phyloP scores from a whole-genome alignment of 2,329 filamentous ascomycete genomes.

The Colletotrichum euphorbiae region DNA sequence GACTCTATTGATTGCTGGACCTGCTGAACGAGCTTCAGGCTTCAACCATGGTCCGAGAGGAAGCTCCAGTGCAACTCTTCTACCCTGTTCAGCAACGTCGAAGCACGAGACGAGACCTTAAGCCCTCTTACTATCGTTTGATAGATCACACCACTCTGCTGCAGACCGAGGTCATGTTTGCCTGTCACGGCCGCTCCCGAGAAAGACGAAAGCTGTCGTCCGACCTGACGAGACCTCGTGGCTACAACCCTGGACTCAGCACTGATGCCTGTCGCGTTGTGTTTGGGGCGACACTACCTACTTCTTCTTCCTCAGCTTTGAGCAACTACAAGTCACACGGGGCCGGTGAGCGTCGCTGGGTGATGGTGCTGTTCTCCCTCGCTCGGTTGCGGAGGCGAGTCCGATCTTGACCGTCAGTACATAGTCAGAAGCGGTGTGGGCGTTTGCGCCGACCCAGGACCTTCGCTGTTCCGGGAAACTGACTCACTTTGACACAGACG shows the following conservation, averaged over 20 bases:
- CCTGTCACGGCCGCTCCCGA: not conserved
- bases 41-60: no score
- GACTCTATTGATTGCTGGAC: no score
- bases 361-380: not conserved
- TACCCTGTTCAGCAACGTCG: no score
- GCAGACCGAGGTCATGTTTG: not conserved
- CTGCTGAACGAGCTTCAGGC: no score
- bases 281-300: not conserved
- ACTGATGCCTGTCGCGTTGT: not conserved
- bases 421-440: conserved; percentile 6
- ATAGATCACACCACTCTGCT: not conserved
- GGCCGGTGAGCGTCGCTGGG: not conserved
- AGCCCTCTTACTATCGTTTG: not conserved
- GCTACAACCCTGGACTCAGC: not conserved
- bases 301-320: not conserved
- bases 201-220: not conserved
- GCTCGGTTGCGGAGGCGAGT: not conserved
- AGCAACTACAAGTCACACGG: conserved; percentile 11
- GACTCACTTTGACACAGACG: not conserved
- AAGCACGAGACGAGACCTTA: no score
- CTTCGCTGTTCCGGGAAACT: no score
- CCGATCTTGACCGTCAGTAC: not conserved
- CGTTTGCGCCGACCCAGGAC: not conserved
- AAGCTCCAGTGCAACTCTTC: no score
- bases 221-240: not conserved